Base-by-base conservation (phyloP, 1,284 basidiomycete species). In the Mycena citricolor region DNA sequence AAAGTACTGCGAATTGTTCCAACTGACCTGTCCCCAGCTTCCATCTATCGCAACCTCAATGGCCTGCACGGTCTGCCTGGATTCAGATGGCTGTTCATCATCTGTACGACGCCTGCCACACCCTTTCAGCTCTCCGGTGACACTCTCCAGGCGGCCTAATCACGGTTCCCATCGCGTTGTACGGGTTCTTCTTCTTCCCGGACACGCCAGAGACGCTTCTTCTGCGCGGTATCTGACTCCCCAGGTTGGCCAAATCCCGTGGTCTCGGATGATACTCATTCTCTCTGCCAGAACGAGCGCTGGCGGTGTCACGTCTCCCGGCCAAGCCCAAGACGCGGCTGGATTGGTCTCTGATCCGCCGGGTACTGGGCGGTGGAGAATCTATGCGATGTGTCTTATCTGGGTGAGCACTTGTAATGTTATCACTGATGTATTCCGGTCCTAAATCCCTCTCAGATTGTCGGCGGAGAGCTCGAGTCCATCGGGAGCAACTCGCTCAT, bases 401-500 rank as follows among this genome's bases (percentile, higher is more conserved):
- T 78, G 57, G n/a, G 83, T 82, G 54, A 49, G 72, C 53, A 30
- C 19, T 8, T 14, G 50, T 36, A 38, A 44, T n/a, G 46, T 26
- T 28, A 39, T 31, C 16, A 20, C 14, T 28, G 3, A 31, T 17
- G 39, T 16, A 1, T 39, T 13, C 26, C n/a, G n/a, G n/a, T 83
- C 82, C 50, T 76, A 76, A 4, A 68, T 83, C 39, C 81, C 78
- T 2, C 11, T 17, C n/a, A 52, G 50, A 52, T 52, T 14, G 46
- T 52, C 8, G 50, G 50, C 22, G 81, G 80, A 3, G 83, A 87
- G 62, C 77, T 80, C 1, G 86, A 87, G 57, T 76, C 74, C 47
- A 80, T 86, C 32, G 82, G 83, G 5, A 79, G 80, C 24, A 88
- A 86, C 58, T 83, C 83, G 60, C 62, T 86, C 26, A 86, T 86